Evolutionary conservation across 192 early-diverging fungal species (phyloP).

Genomic region (Kickxella alabastrina): DNA sequence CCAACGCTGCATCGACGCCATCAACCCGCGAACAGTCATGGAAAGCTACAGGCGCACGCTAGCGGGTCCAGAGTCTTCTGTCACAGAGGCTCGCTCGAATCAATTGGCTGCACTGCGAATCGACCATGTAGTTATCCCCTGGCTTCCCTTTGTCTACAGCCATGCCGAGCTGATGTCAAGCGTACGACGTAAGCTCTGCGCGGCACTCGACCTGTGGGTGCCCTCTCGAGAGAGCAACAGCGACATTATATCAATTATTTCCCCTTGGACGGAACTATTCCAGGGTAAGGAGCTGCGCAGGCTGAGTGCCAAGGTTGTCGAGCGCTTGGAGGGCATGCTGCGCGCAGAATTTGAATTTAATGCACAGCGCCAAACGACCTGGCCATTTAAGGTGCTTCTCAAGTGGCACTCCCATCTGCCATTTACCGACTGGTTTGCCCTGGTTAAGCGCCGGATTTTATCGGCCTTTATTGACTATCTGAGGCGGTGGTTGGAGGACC

Average conservation of each 20-base stretch:
- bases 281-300: slow-evolving; percentile 22
- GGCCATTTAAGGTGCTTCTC: slow-evolving; percentile 38
- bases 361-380: slow-evolving; percentile 21
- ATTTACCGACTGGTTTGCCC: slow-evolving; percentile 18
- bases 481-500: slow-evolving; percentile 34
- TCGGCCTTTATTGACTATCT: slow-evolving; percentile 25
- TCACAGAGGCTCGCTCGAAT: neutral
- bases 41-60: neutral
- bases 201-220: slow-evolving; percentile 28
- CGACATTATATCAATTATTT: slow-evolving; percentile 12
- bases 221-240: slow-evolving; percentile 28
- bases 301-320: slow-evolving; percentile 15
- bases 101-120: slow-evolving; percentile 16
- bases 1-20: slow-evolving; percentile 14
- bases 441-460: slow-evolving; percentile 16
- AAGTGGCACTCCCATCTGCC: slow-evolving; percentile 38
- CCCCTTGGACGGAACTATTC: slow-evolving; percentile 37
- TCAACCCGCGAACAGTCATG: slow-evolving; percentile 26
- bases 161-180: slow-evolving; percentile 20
- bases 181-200: slow-evolving; percentile 43
- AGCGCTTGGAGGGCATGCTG: slow-evolving; percentile 24
- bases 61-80: neutral
- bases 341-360: slow-evolving; percentile 20
- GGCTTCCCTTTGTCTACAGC: slow-evolving; percentile 40
- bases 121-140: slow-evolving; percentile 32